These are phyloP conservation scores for Amphirosellinia nigrospora DNA, from an alignment of 495 filamentous ascomycete genomes.

Conservation along the genomic window DNA sequence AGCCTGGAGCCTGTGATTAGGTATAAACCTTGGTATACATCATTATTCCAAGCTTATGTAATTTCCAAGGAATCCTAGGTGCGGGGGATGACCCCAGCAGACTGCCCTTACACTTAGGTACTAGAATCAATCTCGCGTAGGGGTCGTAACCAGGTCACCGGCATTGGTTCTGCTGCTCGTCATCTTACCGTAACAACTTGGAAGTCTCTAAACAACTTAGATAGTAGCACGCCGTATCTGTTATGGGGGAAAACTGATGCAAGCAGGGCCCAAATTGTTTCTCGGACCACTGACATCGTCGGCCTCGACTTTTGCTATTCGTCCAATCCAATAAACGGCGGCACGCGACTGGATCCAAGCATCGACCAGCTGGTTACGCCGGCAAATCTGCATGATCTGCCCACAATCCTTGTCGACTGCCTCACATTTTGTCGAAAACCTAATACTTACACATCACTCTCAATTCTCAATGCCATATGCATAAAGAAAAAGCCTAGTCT, in stretches of 20 bases:
- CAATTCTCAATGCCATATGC: not conserved
- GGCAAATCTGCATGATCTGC: conserved; percentile 22
- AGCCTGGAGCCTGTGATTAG: too few relatives aligned
- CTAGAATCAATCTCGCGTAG: not conserved
- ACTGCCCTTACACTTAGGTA: not conserved
- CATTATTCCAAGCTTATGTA: not conserved
- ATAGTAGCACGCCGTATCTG: too few relatives aligned
- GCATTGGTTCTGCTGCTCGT: not conserved
- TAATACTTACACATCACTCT: not conserved
- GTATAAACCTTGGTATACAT: not conserved
- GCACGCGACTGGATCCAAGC: conserved; percentile 13
- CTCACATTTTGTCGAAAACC: conserved; percentile 18
- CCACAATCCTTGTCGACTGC: conserved; percentile 23
- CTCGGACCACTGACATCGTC: not conserved
- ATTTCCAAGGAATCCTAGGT: not conserved
- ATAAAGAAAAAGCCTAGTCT: not conserved
- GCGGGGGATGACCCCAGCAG: conserved; percentile 17
- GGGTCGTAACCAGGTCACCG: not conserved
- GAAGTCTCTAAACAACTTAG: too few relatives aligned
- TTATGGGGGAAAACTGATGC: not conserved
- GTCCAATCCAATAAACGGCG: conserved; percentile 4
- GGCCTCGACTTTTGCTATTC: not conserved
- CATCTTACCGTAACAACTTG: too few relatives aligned
- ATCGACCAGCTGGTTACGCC: conserved; percentile 12
- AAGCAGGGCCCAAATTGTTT: not conserved